Conservation (phyloP, 2,329 filamentous ascomycete genomes). For the Plenodomus tracheiphilus region DNA sequence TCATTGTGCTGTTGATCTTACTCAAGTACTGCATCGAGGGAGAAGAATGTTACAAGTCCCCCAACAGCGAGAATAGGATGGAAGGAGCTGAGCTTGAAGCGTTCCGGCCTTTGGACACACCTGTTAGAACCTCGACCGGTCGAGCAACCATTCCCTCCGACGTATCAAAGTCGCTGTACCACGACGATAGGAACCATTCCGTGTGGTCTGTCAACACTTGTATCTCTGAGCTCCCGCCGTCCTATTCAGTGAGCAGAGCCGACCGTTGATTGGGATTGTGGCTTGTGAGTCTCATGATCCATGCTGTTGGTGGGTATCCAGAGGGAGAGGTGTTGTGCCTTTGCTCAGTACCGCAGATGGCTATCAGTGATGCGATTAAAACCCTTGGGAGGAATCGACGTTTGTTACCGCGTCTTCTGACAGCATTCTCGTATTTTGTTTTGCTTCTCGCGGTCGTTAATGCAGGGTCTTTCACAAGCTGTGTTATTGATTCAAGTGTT, state of each 20-base stretch:
- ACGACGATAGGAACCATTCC: neutral
- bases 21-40: neutral
- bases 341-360: too few species aligned
- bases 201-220: neutral
- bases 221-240: neutral
- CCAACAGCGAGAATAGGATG: neutral
- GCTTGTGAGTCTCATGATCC: too few species aligned
- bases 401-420: too few species aligned
- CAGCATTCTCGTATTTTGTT: too few species aligned
- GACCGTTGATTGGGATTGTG: neutral
- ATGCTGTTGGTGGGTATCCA: too few species aligned
- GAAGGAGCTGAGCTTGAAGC: neutral
- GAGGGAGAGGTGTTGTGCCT: too few species aligned
- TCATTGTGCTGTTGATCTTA: neutral
- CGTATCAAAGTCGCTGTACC: neutral
- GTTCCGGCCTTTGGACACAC: neutral
- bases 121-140: neutral
- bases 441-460: too few species aligned
- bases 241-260: neutral
- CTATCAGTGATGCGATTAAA: too few species aligned
- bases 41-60: neutral
- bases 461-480: too few species aligned
- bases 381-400: too few species aligned
- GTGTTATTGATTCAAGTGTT: too few species aligned
- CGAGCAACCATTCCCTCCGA: neutral